Evolutionary conservation across 352 stramenopile species (phyloP).

Genomic region (Chrysophaeum taylorii): DNA sequence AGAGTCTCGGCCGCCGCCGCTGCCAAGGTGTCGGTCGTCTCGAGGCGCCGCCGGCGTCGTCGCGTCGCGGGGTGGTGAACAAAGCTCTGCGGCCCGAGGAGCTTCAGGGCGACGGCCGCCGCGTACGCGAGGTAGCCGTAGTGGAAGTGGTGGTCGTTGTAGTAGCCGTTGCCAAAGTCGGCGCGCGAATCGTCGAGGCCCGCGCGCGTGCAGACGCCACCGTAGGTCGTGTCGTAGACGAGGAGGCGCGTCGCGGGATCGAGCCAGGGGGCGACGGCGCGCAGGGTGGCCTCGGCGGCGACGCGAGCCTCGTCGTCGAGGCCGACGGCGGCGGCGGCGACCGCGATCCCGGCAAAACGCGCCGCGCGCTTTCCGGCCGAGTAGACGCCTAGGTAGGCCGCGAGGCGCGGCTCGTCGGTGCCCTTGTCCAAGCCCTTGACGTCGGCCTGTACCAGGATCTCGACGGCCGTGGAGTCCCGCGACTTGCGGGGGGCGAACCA

Average conservation of each 20-base stretch:
- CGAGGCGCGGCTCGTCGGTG: neutral
- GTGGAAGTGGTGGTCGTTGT: slow-evolving; percentile 84
- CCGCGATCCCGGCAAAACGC: neutral
- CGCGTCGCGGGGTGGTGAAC: slow-evolving; percentile 15
- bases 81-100: slow-evolving; percentile 7
- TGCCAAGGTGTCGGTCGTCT: too few species aligned
- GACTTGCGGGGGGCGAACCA: neutral
- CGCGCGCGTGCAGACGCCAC: slow-evolving; percentile 73
- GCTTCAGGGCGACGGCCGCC: slow-evolving; percentile 33
- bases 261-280: neutral
- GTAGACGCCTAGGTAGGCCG: neutral
- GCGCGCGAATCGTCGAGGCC: slow-evolving; percentile 71
- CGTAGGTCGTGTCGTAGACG: slow-evolving; percentile 80
- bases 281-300: neutral
- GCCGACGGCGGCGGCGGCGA: neutral
- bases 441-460: neutral
- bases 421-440: neutral
- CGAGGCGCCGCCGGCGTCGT: slow-evolving; percentile 46
- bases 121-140: slow-evolving; percentile 84
- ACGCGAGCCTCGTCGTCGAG: neutral
- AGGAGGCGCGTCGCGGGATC: slow-evolving; percentile 33
- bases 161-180: slow-evolving; percentile 30
- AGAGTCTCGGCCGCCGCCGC: too few species aligned
- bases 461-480: neutral
- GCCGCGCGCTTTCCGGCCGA: neutral